Evolutionary conservation across 768 basidiomycete genomes (phyloP).

Genomic region (Pleurotus platypus): DNA sequence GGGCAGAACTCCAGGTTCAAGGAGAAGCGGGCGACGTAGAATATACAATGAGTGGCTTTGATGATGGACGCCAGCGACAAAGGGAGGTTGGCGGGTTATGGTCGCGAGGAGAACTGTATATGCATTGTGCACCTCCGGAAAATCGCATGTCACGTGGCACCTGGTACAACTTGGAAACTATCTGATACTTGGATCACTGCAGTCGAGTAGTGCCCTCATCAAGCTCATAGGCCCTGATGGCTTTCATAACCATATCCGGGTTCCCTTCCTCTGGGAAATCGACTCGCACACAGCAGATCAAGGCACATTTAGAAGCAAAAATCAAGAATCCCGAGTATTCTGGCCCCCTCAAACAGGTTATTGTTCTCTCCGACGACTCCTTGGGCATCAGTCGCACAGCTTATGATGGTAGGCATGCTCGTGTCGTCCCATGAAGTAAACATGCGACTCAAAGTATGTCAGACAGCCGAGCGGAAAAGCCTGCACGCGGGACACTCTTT

Average conservation of each 20-base stretch:
- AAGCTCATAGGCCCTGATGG: conserved; percentile 47
- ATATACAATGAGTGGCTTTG: neutral
- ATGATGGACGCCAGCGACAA: neutral
- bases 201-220: no score
- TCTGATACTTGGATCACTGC: no score
- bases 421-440: neutral
- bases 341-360: conserved; percentile 43
- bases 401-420: conserved; percentile 63
- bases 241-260: conserved; percentile 87
- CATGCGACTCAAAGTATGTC: conserved; percentile 8
- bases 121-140: conserved; percentile 2
- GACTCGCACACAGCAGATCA: conserved; percentile 63
- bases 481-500: conserved; percentile 80
- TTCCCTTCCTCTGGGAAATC: conserved; percentile 89
- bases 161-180: neutral
- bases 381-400: conserved; percentile 60
- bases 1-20: conserved; percentile 5
- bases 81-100: neutral
- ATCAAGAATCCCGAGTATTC: conserved; percentile 46
- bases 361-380: conserved; percentile 70
- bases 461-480: conserved; percentile 86
- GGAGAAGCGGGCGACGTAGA: neutral
- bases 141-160: conserved; percentile 7
- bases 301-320: conserved; percentile 47
- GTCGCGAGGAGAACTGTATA: conserved; percentile 4